Base-by-base conservation (phyloP, 148 eudicot species). In the Nepenthes gracilis region DNA sequence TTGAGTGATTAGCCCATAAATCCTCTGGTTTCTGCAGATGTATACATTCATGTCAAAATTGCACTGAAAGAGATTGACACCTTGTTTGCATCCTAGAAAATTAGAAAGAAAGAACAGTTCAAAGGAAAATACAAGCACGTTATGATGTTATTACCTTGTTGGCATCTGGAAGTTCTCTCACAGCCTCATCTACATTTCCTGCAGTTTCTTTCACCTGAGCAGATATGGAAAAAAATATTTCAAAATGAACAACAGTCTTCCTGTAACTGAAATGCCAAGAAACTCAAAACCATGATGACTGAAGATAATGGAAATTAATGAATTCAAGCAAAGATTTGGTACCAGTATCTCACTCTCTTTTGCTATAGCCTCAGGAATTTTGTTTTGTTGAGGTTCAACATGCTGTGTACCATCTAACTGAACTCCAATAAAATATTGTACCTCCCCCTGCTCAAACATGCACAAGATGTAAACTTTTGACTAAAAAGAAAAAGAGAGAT, bases 101-200 rank as follows among this genome's bases (percentile, higher is more conserved):
- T 57, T 56, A 47, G 14, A 45, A 12, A 15, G 2, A 54, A 33
- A 32, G 36, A 6, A 33, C 43, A 36, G 54, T 15, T 12, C 55
- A 52, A 52, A 12, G 4, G 13, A 15, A 40, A 2, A 59, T 40
- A 9, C 50, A 60, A 23, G 3, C 51, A 40, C 6, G 45, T 59
- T 23, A 1, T 23, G 48, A 59, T 33, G 59, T 6, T 60, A n/a
- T 70, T 75, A 94, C 99, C 93, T 67, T 67, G 78, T 94, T 94
- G 67, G 95, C 99, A 83, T 94, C 99, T 4, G 99, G 99, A 66
- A 94, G 99, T 64, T 94, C 99, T 74, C 95, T 80, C 12, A 78
- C 89, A 35, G 99, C 97, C 35, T 77, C 85, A 70, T 89, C 97
- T 70, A 94, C 87, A 70, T 89, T 81, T 75, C 51, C 78, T 60